Evolutionary conservation across 2,329 filamentous ascomycete species (phyloP).

Genomic region (Pyrenophora tritici-repentis): DNA sequence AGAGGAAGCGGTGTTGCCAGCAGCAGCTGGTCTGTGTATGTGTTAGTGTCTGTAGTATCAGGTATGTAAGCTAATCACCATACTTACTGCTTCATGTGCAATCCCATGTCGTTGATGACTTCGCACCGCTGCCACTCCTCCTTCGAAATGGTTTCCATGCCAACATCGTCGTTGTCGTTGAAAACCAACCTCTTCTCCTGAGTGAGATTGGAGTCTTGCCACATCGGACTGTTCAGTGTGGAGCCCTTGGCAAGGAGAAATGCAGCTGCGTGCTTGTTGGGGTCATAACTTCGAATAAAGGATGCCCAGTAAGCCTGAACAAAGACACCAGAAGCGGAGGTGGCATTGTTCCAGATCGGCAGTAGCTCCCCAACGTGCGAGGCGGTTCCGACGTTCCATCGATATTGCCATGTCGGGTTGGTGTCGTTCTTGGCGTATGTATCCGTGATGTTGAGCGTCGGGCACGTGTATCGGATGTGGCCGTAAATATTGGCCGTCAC

Average conservation of each 20-base stretch:
- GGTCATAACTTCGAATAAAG: slow-evolving; percentile 49
- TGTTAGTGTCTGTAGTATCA: slow-evolving; percentile 15
- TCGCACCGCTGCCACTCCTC: slow-evolving; percentile 31
- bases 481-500: slow-evolving; percentile 52
- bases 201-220: slow-evolving; percentile 31
- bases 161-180: slow-evolving; percentile 32
- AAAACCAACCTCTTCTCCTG: slow-evolving; percentile 33
- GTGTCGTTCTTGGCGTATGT: slow-evolving; percentile 36
- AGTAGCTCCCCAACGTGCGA: slow-evolving; percentile 46
- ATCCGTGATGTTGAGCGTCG: slow-evolving; percentile 50
- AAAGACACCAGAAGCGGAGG: slow-evolving; percentile 33
- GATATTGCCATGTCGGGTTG: slow-evolving; percentile 52
- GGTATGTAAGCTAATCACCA: background rate
- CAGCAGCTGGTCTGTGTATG: slow-evolving; percentile 1
- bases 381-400: slow-evolving; percentile 53
- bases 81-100: slow-evolving; percentile 41
- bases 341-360: slow-evolving; percentile 48
- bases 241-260: slow-evolving; percentile 23
- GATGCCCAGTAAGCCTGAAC: slow-evolving; percentile 52
- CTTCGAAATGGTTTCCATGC: slow-evolving; percentile 35
- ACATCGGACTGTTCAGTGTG: slow-evolving; percentile 29
- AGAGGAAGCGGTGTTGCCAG: background rate
- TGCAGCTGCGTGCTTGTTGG: slow-evolving; percentile 45
- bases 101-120: slow-evolving; percentile 31
- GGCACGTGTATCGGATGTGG: slow-evolving; percentile 57